Percentiles rank a stretch among this genome's conserved stretches.
phyloP scores from a whole-genome alignment of 208 protist species.

The Leishmania mexicana region DNA sequence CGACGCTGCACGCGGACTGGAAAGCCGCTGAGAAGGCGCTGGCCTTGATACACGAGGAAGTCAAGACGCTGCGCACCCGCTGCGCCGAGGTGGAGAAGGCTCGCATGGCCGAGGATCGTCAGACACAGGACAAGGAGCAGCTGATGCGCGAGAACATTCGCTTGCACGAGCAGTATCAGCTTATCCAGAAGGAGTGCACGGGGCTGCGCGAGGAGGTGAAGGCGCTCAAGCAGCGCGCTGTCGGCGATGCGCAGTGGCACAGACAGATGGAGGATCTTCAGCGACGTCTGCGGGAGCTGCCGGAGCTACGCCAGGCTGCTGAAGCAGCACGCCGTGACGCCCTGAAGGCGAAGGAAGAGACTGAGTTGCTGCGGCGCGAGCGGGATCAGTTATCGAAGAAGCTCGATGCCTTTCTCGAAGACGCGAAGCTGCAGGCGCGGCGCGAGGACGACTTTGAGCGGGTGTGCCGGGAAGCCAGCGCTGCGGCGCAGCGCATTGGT shows the following conservation, averaged over 20 bases:
- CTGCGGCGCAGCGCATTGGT: constrained; percentile 52
- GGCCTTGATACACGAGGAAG: constrained; percentile 56
- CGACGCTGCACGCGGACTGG: constrained; percentile 47
- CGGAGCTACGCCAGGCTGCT: constrained; percentile 59
- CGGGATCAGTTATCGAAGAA: constrained; percentile 67
- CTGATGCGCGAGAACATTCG: constrained; percentile 72
- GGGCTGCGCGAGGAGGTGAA: constrained; percentile 49
- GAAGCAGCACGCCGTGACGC: constrained; percentile 65
- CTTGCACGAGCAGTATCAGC: constrained; percentile 68
- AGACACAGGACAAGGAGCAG: constrained; percentile 54
- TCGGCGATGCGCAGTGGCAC: constrained; percentile 35
- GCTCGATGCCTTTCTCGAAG: constrained; percentile 69
- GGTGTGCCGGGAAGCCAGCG: constrained; percentile 58
- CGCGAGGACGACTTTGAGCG: constrained; percentile 65
- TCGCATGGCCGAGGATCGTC: constrained; percentile 36
- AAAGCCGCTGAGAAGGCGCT: constrained; percentile 44
- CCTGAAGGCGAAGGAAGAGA: constrained; percentile 59
- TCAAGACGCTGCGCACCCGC: constrained; percentile 47
- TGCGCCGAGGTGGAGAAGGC: constrained; percentile 41
- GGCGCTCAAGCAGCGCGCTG: constrained; percentile 26
- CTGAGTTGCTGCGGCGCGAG: constrained; percentile 60
- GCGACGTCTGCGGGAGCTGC: constrained; percentile 60
- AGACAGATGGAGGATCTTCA: constrained; percentile 73
- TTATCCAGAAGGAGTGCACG: constrained; percentile 54
- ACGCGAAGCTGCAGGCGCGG: constrained; percentile 45